These are phyloP conservation scores for Mycena olivaceomarginata DNA, from an alignment of 768 basidiomycete genomes.

Conservation along the genomic window DNA sequence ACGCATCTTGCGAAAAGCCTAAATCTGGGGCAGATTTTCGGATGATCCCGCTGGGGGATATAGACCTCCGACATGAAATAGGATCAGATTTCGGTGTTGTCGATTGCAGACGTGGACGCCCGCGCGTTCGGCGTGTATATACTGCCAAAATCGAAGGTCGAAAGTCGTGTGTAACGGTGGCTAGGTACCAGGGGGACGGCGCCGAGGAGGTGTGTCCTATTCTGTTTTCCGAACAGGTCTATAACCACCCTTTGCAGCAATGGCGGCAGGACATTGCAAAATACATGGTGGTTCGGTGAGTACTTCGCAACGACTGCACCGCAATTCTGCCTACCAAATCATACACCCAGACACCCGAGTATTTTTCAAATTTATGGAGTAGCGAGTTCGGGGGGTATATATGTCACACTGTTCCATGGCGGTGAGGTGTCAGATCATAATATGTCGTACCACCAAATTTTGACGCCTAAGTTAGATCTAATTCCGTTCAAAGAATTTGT, in stretches of 20 bases:
- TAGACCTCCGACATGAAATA: constrained; percentile 13
- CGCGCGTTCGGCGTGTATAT: constrained; percentile 13
- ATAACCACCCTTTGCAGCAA: neutral
- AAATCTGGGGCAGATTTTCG: constrained; percentile 2
- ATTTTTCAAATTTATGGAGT: neutral
- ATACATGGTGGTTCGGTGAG: neutral
- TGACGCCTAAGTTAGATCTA: neutral
- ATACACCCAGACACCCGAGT: neutral
- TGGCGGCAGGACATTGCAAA: constrained; percentile 13
- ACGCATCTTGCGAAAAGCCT: too few relatives aligned
- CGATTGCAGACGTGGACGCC: too few relatives aligned
- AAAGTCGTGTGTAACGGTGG: constrained; percentile 3
- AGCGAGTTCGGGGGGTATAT: neutral
- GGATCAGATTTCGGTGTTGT: neutral
- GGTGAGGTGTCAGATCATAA: neutral
- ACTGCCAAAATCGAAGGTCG: neutral
- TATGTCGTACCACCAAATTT: neutral
- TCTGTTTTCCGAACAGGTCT: neutral
- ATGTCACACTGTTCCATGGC: neutral
- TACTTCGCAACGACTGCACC: neutral
- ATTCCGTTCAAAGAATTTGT: neutral
- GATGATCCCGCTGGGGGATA: constrained; percentile 6
- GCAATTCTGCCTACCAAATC: neutral
- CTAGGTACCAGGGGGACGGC: neutral
- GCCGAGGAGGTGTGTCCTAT: constrained; percentile 7